Conservation (phyloP, 306 rosid species). For the Cucumis cinereus region DNA sequence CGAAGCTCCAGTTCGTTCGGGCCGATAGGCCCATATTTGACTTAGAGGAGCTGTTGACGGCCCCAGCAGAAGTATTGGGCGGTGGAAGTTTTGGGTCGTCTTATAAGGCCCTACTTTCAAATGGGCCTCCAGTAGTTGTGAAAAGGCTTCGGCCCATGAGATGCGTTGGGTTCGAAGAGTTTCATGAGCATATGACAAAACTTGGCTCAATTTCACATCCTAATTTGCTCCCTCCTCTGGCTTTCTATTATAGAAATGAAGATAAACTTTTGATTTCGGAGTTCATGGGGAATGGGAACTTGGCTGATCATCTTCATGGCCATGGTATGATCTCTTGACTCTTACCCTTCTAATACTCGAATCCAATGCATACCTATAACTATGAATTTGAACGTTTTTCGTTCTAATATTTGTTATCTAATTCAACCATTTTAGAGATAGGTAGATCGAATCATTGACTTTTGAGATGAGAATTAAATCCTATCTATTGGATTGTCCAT, state of each 20-base stretch:
- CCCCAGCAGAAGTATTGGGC: constrained; percentile 69
- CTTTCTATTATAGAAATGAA: constrained; percentile 25
- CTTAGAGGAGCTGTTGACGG: constrained; percentile 66
- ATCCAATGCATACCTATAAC: too few relatives aligned
- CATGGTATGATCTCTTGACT: constrained; percentile 23
- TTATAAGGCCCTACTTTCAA: constrained; percentile 66
- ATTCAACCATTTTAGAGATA: too few relatives aligned
- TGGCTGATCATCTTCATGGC: constrained; percentile 30
- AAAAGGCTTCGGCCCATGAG: constrained; percentile 70
- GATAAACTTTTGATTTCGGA: constrained; percentile 34
- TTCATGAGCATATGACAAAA: constrained; percentile 46
- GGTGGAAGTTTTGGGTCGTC: constrained; percentile 62
- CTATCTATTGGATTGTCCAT: too few relatives aligned
- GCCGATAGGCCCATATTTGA: constrained; percentile 56
- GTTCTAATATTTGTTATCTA: too few relatives aligned
- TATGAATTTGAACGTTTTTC: neutral
- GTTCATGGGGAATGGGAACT: constrained; percentile 29
- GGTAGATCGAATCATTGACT: too few relatives aligned
- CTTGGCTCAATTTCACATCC: constrained; percentile 30
- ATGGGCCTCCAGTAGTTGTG: constrained; percentile 73
- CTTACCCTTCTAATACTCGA: neutral
- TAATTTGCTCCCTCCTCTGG: constrained; percentile 29
- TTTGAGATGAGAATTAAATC: too few relatives aligned
- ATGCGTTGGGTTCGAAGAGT: constrained; percentile 42
- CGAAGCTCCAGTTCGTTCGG: constrained; percentile 33